Evolutionary conservation across 805 yeast genomes (phyloP).

Genomic region (Metschnikowia aberdeeniae): DNA sequence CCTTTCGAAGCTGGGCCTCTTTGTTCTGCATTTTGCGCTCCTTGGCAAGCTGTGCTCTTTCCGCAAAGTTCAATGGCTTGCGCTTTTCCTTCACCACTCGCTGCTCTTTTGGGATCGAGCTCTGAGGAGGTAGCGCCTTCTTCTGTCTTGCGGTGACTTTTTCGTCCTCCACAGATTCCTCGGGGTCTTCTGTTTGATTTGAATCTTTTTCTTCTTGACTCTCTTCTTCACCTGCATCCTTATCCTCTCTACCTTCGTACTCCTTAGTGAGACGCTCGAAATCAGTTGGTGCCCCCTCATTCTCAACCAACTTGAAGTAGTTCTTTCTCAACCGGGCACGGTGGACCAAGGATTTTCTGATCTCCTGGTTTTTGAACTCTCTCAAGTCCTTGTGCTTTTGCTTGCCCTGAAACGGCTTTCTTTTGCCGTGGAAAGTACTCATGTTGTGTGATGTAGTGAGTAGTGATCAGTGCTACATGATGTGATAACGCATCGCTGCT

Average conservation of each 20-base stretch:
- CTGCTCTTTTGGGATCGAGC: conserved; percentile 8
- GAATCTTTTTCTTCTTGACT: neutral
- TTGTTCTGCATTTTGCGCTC: conserved; percentile 44
- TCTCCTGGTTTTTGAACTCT: conserved; percentile 53
- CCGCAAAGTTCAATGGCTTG: conserved; percentile 40
- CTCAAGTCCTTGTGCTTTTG: conserved; percentile 32
- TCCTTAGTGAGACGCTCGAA: conserved; percentile 19
- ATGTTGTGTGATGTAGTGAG: neutral
- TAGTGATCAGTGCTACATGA: too few species aligned
- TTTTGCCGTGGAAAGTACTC: conserved; percentile 9
- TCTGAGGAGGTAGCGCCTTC: conserved; percentile 20
- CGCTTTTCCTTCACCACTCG: conserved; percentile 22
- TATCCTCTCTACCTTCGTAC: conserved; percentile 8
- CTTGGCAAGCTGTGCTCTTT: conserved; percentile 42
- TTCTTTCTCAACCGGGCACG: conserved; percentile 76
- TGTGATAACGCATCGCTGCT: conserved; percentile 2
- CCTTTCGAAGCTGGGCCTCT: conserved; percentile 34
- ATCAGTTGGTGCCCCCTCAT: conserved; percentile 54
- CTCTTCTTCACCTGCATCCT: conserved; percentile 7
- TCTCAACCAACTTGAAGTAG: conserved; percentile 73
- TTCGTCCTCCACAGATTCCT: conserved; percentile 14
- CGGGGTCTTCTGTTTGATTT: conserved; percentile 10
- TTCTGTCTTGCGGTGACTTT: conserved; percentile 12
- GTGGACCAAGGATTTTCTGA: conserved; percentile 71
- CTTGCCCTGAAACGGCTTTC: conserved; percentile 25